Percentiles rank a stretch among this genome's conserved stretches.
These are phyloP conservation scores for Irpex lacteus DNA, from an alignment of 1,284 basidiomycete genomes.

Conservation along the genomic window DNA sequence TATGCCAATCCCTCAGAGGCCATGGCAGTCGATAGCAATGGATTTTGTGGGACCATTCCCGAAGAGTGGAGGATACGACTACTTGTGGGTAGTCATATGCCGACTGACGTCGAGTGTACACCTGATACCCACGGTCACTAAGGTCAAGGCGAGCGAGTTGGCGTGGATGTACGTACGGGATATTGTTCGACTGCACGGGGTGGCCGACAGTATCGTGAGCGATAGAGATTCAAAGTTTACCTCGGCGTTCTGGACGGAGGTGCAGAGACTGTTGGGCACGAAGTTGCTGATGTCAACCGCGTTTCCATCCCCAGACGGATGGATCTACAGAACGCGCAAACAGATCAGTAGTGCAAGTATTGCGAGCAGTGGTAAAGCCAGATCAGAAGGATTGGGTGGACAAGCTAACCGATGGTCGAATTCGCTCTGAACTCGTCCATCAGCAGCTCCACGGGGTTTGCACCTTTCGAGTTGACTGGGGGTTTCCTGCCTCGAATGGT, in stretches of 20 bases:
- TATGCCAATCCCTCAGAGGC: constrained; percentile 21
- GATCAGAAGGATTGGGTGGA: constrained; percentile 34
- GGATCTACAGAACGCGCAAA: constrained; percentile 38
- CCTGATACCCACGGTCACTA: too few species aligned
- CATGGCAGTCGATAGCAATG: constrained; percentile 33
- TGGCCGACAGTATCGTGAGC: constrained; percentile 38
- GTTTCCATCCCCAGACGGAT: too few species aligned
- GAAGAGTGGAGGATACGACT: constrained; percentile 16
- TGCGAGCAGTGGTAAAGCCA: constrained; percentile 20
- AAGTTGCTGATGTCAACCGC: constrained; percentile 38
- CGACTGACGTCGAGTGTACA: too few species aligned
- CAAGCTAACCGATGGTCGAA: constrained; percentile 27
- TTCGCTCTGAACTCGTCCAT: constrained; percentile 33
- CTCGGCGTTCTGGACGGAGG: constrained; percentile 37
- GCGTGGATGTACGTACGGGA: constrained; percentile 35
- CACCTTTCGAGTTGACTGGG: constrained; percentile 33
- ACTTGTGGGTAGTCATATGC: constrained; percentile 31
- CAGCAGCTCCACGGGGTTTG: constrained; percentile 27
- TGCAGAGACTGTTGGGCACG: constrained; percentile 33
- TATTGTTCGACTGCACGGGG: constrained; percentile 38
- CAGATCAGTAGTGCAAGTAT: constrained; percentile 22
- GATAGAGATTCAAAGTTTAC: constrained; percentile 44
- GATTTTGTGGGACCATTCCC: constrained; percentile 39
- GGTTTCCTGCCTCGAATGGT: constrained; percentile 29
- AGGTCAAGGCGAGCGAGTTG: too few species aligned